phyloP scores from a whole-genome alignment of 2,329 filamentous ascomycete genomes.

The Ophiocordyceps camponoti-leonardi region DNA sequence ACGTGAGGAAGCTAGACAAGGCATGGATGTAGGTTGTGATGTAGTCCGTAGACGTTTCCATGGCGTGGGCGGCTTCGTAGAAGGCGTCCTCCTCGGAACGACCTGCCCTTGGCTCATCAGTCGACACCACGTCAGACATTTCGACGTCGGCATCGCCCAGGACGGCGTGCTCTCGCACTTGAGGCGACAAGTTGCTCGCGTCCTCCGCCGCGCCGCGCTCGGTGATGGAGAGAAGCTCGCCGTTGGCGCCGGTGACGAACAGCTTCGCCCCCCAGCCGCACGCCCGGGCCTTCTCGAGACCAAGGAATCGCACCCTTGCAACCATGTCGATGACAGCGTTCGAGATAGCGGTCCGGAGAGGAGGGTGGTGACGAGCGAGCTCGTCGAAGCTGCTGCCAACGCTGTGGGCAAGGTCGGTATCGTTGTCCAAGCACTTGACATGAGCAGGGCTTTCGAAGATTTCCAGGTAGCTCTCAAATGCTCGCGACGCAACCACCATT shows the following conservation, averaged over 20 bases:
- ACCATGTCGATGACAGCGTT: constrained; percentile 83
- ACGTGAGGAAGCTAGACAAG: constrained; percentile 54
- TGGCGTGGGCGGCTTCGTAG: not conserved
- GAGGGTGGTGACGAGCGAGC: constrained; percentile 80
- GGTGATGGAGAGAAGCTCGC: constrained; percentile 32
- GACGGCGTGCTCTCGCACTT: constrained; percentile 21
- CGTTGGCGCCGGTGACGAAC: constrained; percentile 41
- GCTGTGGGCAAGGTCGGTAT: constrained; percentile 49
- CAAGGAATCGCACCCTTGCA: constrained; percentile 59
- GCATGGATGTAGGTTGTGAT: constrained; percentile 59
- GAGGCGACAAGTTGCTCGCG: constrained; percentile 10
- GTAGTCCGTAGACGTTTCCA: constrained; percentile 12
- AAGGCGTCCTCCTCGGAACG: constrained; percentile 3
- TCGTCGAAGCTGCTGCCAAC: constrained; percentile 86
- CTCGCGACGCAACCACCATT: constrained; percentile 67
- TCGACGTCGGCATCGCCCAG: constrained; percentile 37
- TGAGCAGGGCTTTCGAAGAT: constrained; percentile 92
- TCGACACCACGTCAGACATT: constrained; percentile 38
- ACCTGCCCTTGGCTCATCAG: constrained; percentile 4
- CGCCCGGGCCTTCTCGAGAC: constrained; percentile 48
- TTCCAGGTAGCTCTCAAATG: constrained; percentile 76
- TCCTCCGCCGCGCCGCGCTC: constrained; percentile 26
- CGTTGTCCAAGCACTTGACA: constrained; percentile 65
- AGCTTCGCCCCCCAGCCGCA: constrained; percentile 67
- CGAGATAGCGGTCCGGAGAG: constrained; percentile 62